Evolutionary conservation across 352 stramenopile genomes (phyloP).

Genomic region (Phytophthora constricta): DNA sequence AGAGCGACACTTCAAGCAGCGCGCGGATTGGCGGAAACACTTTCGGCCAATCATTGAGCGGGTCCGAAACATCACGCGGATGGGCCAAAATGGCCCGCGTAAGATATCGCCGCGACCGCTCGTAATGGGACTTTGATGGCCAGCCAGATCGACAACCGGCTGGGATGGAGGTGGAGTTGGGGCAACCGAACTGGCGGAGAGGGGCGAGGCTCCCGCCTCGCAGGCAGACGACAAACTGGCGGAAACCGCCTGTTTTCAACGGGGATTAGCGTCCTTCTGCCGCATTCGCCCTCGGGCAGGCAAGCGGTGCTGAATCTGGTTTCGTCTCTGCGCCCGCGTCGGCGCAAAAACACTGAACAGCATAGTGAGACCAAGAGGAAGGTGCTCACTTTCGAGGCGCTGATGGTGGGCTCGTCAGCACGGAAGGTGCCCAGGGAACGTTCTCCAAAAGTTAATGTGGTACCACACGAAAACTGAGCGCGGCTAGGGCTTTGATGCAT

Average conservation of each 20-base stretch:
- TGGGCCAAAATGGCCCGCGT: background rate
- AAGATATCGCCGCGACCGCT: background rate
- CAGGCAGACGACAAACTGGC: background rate
- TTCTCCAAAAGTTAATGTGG: no score
- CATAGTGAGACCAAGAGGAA: background rate
- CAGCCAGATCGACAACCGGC: background rate
- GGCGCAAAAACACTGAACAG: background rate
- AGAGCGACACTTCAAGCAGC: background rate
- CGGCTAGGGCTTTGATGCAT: no score
- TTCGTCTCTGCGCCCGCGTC: background rate
- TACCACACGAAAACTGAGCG: no score
- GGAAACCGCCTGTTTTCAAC: background rate
- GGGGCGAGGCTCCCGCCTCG: no score
- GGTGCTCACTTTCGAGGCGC: no score
- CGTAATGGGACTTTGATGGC: background rate
- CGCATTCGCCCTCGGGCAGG: background rate
- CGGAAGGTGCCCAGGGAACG: no score
- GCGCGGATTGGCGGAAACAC: background rate
- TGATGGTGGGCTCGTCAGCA: no score
- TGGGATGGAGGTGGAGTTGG: background rate
- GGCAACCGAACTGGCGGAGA: no score
- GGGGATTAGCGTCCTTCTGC: background rate
- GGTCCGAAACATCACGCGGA: background rate
- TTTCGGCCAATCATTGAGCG: no score
- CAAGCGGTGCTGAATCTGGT: background rate